Percentiles rank a stretch among this genome's conserved stretches.
Conservation (phyloP, 2,329 filamentous ascomycete genomes). For the Alternaria sp. region DNA sequence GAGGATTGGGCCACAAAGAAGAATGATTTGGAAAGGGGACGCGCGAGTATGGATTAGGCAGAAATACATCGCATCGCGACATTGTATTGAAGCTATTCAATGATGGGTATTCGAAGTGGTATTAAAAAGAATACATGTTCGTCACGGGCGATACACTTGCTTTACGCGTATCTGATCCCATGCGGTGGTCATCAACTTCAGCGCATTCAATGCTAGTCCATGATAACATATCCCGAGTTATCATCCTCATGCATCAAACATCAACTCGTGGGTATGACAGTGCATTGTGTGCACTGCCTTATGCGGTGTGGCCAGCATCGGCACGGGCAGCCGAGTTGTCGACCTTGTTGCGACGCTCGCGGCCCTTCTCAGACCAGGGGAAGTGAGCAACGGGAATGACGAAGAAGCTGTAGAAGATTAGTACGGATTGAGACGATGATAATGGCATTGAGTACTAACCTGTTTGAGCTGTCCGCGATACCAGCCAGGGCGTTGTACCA, state of each 20-base stretch:
- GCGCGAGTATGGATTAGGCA: too few species aligned
- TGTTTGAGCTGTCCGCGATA: slow-evolving; percentile 62
- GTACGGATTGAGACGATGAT: background rate
- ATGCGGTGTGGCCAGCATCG: slow-evolving; percentile 10
- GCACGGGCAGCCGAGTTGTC: slow-evolving; percentile 48
- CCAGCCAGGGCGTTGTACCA: slow-evolving; percentile 63
- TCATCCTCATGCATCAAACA: background rate
- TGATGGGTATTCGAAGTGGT: slow-evolving; percentile 7
- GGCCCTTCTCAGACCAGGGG: slow-evolving; percentile 74
- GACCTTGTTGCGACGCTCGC: slow-evolving; percentile 45
- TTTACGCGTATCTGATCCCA: background rate
- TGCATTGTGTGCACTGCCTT: background rate
- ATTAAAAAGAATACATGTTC: slow-evolving; percentile 9
- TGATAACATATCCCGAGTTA: background rate
- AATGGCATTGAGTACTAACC: slow-evolving; percentile 33
- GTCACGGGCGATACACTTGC: background rate
- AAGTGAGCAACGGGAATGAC: slow-evolving; percentile 91
- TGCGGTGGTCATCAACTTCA: background rate
- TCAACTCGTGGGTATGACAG: background rate
- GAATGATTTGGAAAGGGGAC: background rate
- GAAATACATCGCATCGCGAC: background rate
- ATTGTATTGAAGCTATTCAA: background rate
- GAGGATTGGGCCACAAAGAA: background rate
- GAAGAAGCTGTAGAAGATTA: slow-evolving; percentile 73
- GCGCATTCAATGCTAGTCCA: background rate